Percentiles rank a stretch among this genome's conserved stretches.
These are phyloP conservation scores for Fusarium oxysporum DNA, from an alignment of 2,329 filamentous ascomycete genomes.

Conservation along the genomic window DNA sequence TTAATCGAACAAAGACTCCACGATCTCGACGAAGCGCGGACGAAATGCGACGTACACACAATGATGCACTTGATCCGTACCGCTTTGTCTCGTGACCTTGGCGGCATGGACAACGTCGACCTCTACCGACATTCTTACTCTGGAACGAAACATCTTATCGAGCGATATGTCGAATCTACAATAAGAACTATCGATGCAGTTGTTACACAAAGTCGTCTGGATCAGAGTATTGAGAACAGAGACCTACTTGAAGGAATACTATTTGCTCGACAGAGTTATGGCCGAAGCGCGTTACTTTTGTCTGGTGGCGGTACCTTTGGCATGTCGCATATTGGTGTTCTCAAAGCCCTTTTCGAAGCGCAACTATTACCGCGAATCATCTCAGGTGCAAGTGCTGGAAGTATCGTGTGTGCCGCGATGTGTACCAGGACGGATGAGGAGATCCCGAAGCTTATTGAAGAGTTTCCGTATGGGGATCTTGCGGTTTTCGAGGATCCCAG, in stretches of 20 bases:
- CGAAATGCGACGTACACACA: slow-evolving; percentile 75
- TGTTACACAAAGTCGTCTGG: slow-evolving; percentile 68
- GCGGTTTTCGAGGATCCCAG: slow-evolving; percentile 78
- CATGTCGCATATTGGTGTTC: slow-evolving; percentile 90
- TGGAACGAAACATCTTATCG: slow-evolving; percentile 88
- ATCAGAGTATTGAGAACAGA: slow-evolving; percentile 67
- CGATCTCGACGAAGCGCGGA: slow-evolving; percentile 79
- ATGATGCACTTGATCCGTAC: slow-evolving; percentile 89
- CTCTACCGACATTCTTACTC: slow-evolving; percentile 87
- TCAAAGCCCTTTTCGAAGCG: slow-evolving; percentile 82
- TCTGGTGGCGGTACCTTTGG: slow-evolving; percentile 91
- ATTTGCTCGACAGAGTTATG: slow-evolving; percentile 81
- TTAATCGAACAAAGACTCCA: slow-evolving; percentile 77
- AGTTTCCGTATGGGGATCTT: slow-evolving; percentile 83
- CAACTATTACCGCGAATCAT: slow-evolving; percentile 85
- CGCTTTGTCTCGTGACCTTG: slow-evolving; percentile 81
- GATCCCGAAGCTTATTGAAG: slow-evolving; percentile 74
- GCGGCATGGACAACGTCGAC: slow-evolving; percentile 84
- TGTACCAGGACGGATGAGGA: slow-evolving; percentile 84
- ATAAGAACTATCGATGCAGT: slow-evolving; percentile 79
- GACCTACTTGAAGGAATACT: slow-evolving; percentile 76
- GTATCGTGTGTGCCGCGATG: slow-evolving; percentile 84
- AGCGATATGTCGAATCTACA: slow-evolving; percentile 85
- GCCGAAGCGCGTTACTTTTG: slow-evolving; percentile 83
- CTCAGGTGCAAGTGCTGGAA: slow-evolving; percentile 87